Conservation (phyloP, 2,329 filamentous ascomycete species). For the Juglanconis sp. region DNA sequence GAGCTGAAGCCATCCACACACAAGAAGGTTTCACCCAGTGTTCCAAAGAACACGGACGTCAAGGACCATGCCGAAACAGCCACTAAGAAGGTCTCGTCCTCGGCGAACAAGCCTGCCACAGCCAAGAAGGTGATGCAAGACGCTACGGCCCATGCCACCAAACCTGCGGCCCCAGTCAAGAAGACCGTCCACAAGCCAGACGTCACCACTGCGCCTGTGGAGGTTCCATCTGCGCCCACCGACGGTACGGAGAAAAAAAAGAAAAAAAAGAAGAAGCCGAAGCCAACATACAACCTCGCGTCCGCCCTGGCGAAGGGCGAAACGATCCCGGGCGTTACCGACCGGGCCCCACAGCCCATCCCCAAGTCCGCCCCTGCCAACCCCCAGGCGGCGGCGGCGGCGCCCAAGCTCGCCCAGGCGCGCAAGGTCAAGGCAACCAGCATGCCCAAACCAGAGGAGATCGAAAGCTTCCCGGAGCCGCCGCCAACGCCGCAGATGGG, state of each 20-base stretch:
- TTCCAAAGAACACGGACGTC: conserved; percentile 5
- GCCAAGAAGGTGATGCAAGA: conserved; percentile 5
- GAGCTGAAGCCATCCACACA: not conserved
- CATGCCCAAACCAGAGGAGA: conserved; percentile 11
- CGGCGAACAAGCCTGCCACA: not conserved
- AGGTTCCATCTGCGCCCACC: not conserved
- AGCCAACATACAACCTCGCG: conserved; percentile 16
- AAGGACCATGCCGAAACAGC: conserved; percentile 11
- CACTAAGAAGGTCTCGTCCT: not conserved
- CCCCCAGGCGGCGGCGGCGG: conserved; percentile 1
- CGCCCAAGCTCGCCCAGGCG: not conserved
- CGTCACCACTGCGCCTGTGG: not conserved
- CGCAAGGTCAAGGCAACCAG: conserved; percentile 1
- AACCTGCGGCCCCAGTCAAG: not conserved
- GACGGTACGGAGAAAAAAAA: conserved; percentile 14
- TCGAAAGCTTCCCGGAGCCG: not conserved
- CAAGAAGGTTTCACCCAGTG: not conserved
- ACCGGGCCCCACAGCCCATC: not conserved
- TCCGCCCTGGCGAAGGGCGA: conserved; percentile 13
- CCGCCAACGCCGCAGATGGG: conserved; percentile 1
- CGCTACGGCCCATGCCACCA: conserved; percentile 15
- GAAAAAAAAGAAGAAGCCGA: conserved; percentile 19
- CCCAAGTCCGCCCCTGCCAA: conserved; percentile 6
- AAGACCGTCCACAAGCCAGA: conserved; percentile 7
- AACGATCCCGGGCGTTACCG: conserved; percentile 14